These are phyloP conservation scores for Tetrapisispora taiwanensis DNA, from an alignment of 805 yeast genomes.

Conservation along the genomic window DNA sequence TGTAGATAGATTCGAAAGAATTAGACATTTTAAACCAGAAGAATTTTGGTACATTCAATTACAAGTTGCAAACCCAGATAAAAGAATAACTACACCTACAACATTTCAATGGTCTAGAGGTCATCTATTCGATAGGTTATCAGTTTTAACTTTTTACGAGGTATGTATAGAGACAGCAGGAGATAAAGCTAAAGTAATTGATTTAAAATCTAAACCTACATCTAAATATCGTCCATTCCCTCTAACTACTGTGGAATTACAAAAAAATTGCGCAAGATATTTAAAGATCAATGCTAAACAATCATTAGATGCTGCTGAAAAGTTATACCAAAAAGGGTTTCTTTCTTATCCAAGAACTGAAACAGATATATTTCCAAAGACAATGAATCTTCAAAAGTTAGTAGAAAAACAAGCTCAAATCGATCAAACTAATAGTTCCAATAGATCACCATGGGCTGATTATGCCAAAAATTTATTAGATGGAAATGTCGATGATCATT, in stretches of 20 bases:
- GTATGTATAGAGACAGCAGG: conserved; percentile 41
- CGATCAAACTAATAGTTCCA: conserved; percentile 24
- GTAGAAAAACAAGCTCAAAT: conserved; percentile 46
- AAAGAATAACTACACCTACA: conserved; percentile 25
- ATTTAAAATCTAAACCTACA: conserved; percentile 51
- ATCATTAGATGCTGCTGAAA: conserved; percentile 72
- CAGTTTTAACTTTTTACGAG: conserved; percentile 56
- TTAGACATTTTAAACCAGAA: conserved; percentile 62
- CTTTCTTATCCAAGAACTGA: conserved; percentile 96
- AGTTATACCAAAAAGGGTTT: conserved; percentile 73
- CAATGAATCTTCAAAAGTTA: conserved; percentile 58
- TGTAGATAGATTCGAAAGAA: conserved; percentile 79
- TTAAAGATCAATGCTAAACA: conserved; percentile 73
- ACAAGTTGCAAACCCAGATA: conserved; percentile 35
- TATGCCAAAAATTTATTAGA: conserved; percentile 44
- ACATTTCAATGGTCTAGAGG: conserved; percentile 63
- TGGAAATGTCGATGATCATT: conserved; percentile 10
- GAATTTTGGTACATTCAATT: conserved; percentile 68
- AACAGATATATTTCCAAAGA: conserved; percentile 73
- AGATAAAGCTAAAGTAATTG: conserved; percentile 41
- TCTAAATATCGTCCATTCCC: conserved; percentile 80
- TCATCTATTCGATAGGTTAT: conserved; percentile 61
- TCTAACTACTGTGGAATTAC: conserved; percentile 86
- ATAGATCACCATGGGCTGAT: conserved; percentile 76
- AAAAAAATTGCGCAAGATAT: conserved; percentile 68